Percentiles rank a stretch among this genome's conserved stretches.
These are phyloP conservation scores for Hirsutella thompsonii DNA, from an alignment of 2,329 filamentous ascomycete species.

Conservation along the genomic window DNA sequence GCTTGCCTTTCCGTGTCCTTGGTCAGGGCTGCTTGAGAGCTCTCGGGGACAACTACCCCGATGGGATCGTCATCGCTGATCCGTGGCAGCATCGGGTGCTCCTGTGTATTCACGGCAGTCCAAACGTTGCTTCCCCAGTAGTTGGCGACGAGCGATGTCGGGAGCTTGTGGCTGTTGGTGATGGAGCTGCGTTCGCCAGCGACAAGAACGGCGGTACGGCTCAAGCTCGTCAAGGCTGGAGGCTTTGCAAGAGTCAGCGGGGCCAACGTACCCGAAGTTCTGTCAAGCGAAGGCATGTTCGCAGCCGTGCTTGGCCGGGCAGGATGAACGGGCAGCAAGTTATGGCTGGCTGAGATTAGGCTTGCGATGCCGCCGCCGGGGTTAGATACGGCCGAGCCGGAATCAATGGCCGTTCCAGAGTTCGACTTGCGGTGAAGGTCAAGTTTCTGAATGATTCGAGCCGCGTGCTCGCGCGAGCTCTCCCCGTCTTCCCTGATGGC, in stretches of 20 bases:
- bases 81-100: slow-evolving; percentile 17
- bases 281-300: slow-evolving; percentile 27
- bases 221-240: slow-evolving; percentile 73
- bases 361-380: slow-evolving; percentile 61
- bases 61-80: slow-evolving; percentile 26
- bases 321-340: slow-evolving; percentile 51
- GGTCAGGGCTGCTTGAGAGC: slow-evolving; percentile 12
- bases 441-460: slow-evolving; percentile 83
- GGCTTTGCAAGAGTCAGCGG: slow-evolving; percentile 73
- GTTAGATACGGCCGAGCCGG: slow-evolving; percentile 24
- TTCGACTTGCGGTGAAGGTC: slow-evolving; percentile 76
- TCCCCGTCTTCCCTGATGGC: slow-evolving; percentile 54
- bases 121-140: slow-evolving; percentile 86
- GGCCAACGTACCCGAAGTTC: slow-evolving; percentile 52
- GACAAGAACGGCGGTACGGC: slow-evolving; percentile 70
- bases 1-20: slow-evolving; percentile 14
- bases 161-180: slow-evolving; percentile 58
- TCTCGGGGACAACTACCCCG: slow-evolving; percentile 24
- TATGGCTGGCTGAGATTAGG: slow-evolving; percentile 75
- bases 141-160: slow-evolving; percentile 80
- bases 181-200: slow-evolving; percentile 62
- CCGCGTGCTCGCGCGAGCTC: slow-evolving; percentile 65
- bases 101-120: slow-evolving; percentile 23
- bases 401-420: slow-evolving; percentile 32
- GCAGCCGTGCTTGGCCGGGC: slow-evolving; percentile 15